phyloP scores from a whole-genome alignment of 1,284 basidiomycete genomes.

The Cryptococcus maquisensis region DNA sequence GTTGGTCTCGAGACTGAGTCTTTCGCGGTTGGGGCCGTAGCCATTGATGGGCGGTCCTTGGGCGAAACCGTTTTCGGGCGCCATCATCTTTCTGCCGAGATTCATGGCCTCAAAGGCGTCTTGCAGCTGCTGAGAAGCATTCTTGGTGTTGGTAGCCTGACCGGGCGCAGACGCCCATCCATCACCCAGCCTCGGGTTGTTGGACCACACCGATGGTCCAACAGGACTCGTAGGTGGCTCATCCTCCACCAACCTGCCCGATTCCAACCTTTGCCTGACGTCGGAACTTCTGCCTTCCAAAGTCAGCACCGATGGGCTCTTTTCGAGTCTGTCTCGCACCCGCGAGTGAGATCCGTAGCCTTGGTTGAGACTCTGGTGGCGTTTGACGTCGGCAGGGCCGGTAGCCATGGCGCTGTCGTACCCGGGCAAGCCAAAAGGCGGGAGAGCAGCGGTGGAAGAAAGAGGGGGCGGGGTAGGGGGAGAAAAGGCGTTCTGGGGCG shows the following conservation, averaged over 20 bases:
- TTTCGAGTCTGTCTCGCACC: conserved; percentile 34
- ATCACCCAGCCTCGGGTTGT: conserved; percentile 25
- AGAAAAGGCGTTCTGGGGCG: conserved; percentile 30
- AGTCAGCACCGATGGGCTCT: conserved; percentile 38
- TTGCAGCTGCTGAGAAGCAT: conserved; percentile 33
- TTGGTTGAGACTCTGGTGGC: conserved; percentile 46
- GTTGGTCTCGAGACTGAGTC: conserved; percentile 9
- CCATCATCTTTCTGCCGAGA: conserved; percentile 22
- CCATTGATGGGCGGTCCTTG: too few species aligned
- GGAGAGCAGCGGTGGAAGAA: conserved; percentile 33
- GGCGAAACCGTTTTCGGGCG: neutral
- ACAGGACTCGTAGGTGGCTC: conserved; percentile 40
- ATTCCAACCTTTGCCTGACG: conserved; percentile 16
- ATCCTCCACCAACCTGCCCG: conserved; percentile 10
- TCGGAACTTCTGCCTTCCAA: conserved; percentile 22
- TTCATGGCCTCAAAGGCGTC: conserved; percentile 45
- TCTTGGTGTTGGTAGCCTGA: conserved; percentile 1
- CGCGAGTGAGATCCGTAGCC: conserved; percentile 37
- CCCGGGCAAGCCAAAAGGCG: conserved; percentile 24
- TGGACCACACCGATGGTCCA: conserved; percentile 40
- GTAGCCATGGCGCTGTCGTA: neutral
- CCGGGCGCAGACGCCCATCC: conserved; percentile 22
- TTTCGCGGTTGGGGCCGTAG: neutral
- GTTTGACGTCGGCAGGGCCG: conserved; percentile 33
- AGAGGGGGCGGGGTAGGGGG: conserved; percentile 39